Percentiles rank a stretch among this genome's conserved stretches.
phyloP scores from a whole-genome alignment of 768 basidiomycete species.

The Mycena rosella region DNA sequence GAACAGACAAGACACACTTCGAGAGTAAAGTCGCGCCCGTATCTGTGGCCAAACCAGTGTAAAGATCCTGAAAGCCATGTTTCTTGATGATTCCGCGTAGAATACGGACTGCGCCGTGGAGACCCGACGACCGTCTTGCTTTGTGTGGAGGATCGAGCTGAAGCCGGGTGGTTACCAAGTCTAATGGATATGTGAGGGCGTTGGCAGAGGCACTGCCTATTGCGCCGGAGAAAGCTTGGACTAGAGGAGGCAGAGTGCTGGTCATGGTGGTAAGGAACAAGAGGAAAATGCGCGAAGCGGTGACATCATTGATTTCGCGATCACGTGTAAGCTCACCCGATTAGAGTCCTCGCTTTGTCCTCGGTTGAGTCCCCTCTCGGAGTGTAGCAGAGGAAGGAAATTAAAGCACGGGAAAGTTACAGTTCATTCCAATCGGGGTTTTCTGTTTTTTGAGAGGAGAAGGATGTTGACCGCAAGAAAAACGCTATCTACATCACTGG shows the following conservation, averaged over 20 bases:
- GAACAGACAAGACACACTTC: slow-evolving; percentile 52
- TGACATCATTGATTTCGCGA: slow-evolving; percentile 23
- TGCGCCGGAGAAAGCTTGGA: slow-evolving; percentile 70
- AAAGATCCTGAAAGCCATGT: slow-evolving; percentile 60
- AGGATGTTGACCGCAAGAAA: too few species aligned
- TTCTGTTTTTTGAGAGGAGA: too few species aligned
- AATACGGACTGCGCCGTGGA: slow-evolving; percentile 50
- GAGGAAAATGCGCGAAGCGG: not conserved
- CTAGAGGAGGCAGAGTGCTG: slow-evolving; percentile 68
- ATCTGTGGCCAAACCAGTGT: slow-evolving; percentile 65
- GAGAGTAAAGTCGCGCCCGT: slow-evolving; percentile 66
- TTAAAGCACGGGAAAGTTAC: too few species aligned
- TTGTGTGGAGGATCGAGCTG: slow-evolving; percentile 53
- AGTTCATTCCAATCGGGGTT: too few species aligned
- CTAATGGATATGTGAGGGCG: slow-evolving; percentile 67
- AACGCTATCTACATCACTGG: too few species aligned
- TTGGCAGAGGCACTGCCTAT: slow-evolving; percentile 69
- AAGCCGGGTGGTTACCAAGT: slow-evolving; percentile 66
- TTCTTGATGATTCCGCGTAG: slow-evolving; percentile 53
- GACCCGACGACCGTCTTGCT: slow-evolving; percentile 41
- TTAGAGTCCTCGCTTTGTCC: too few species aligned
- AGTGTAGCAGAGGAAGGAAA: too few species aligned
- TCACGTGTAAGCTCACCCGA: too few species aligned
- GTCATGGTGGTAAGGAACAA: slow-evolving; percentile 57
- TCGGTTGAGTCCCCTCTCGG: too few species aligned